Percentiles rank a stretch among this genome's conserved stretches.
Evolutionary conservation across 2,329 filamentous ascomycete genomes (phyloP).

Genomic region (Leptographium flavum): DNA sequence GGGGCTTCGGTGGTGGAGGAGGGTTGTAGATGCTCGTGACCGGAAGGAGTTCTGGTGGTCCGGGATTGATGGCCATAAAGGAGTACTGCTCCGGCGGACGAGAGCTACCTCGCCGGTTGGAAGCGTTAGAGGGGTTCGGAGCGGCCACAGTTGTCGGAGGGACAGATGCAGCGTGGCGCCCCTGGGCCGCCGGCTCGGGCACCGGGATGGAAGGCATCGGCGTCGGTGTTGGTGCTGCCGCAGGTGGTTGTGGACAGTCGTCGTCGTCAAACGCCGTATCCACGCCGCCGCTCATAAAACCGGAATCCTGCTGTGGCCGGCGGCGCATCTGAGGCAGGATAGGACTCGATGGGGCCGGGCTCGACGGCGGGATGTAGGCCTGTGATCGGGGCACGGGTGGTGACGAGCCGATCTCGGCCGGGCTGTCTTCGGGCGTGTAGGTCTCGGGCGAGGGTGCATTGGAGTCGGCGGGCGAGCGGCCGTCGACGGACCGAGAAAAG

Average conservation of each 20-base stretch:
- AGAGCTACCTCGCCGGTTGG: constrained; percentile 15
- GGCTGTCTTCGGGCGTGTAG: constrained; percentile 48
- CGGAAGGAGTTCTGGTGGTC: constrained; percentile 27
- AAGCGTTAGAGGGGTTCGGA: constrained; percentile 1
- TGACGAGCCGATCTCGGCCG: constrained; percentile 76
- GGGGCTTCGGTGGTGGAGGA: constrained; percentile 9
- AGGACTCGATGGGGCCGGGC: constrained; percentile 67
- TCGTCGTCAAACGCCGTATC: constrained; percentile 57
- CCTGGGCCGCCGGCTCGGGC: no score
- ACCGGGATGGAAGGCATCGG: constrained; percentile 3
- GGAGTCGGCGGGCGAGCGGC: constrained; percentile 40
- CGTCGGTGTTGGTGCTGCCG: no score
- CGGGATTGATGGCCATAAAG: constrained; percentile 27
- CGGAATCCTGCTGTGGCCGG: constrained; percentile 53
- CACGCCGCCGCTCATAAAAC: constrained; percentile 69
- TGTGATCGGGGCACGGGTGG: constrained; percentile 61
- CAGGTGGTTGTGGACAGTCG: constrained; percentile 17
- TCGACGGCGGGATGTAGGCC: constrained; percentile 35
- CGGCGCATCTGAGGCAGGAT: constrained; percentile 49
- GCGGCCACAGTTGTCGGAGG: background rate
- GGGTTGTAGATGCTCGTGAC: constrained; percentile 28
- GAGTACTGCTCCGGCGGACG: constrained; percentile 17
- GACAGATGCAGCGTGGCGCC: no score
- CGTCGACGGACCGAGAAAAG: constrained; percentile 29
- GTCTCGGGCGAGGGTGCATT: constrained; percentile 35